Conservation (phyloP, 345 rosid genomes). For the Euphorbia pulcherrima region DNA sequence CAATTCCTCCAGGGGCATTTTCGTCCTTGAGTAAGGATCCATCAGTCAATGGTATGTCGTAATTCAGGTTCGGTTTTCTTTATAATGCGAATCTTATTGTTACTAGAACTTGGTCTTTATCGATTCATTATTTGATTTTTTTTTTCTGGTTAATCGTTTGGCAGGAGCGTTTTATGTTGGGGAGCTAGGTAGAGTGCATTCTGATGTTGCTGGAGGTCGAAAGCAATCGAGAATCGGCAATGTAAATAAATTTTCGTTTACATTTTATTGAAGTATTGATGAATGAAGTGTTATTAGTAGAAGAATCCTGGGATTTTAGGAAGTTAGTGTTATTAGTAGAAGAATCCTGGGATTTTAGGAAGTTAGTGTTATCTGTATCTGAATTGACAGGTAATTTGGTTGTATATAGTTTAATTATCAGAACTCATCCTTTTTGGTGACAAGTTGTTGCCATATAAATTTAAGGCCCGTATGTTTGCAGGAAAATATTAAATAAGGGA, state of each 20-base stretch:
- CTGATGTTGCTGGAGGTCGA: conserved; percentile 40
- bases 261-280: background rate
- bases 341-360: background rate
- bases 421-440: background rate
- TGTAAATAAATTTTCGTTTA: conserved; percentile 46
- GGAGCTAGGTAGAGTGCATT: conserved; percentile 42
- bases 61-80: background rate
- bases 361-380: background rate
- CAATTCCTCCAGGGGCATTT: conserved; percentile 86
- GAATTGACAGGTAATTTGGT: background rate
- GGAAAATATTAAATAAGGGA: no score
- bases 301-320: background rate
- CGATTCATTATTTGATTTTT: background rate
- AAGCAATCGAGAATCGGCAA: conserved; percentile 39
- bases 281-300: background rate
- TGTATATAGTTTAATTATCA: background rate
- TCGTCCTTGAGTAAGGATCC: conserved; percentile 50
- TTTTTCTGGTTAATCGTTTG: conserved; percentile 22
- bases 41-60: conserved; percentile 50
- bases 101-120: background rate
- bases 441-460: no score
- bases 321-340: background rate
- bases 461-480: no score
- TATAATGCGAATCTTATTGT: background rate
- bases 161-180: conserved; percentile 57